Base-by-base conservation (phyloP, 352 stramenopile species). In the Globisporangium radiosum region DNA sequence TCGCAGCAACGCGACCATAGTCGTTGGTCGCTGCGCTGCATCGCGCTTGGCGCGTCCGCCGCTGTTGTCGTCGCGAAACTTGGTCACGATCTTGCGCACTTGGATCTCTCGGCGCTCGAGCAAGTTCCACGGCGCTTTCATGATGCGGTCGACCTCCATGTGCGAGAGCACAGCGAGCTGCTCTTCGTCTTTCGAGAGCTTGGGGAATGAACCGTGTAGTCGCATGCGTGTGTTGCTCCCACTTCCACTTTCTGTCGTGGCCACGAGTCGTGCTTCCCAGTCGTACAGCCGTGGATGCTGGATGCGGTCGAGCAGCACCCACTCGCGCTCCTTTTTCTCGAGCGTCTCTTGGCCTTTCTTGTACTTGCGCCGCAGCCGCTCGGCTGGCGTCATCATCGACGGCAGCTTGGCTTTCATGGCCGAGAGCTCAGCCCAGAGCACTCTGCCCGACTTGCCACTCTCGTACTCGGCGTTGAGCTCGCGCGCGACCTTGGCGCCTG, bases 291-390 rank as follows among this genome's bases (percentile, higher is more conserved):
- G 66, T 7, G 83, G 81, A 33, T 88, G 69, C 8, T 85, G 56
- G 40, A 91, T 85, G 10, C 83, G 78, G 58, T 93, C 83, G 1
- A 93, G 56, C 4, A 93, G 14, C 6, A 93, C 62, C 83, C 83
- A 93, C 62, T 88, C 78, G 37, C 83, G 75, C 65, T 93, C 83
- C 47, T 79, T 85, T 59, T 89, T 87, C 37, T 88, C 72, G 3
- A 93, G 59, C 19, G 67, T 57, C 5, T 87, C 75, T 10, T 60
- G 57, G 3, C 70, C 76, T 58, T 86, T 90, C 56, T 89, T 93
- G 77, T 93, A 93, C 50, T 93, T 93, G 8, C 83, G 77, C 4
- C 83, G 70, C 19, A 93, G 60, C 13, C 79, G 66, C 58, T 93
- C 78, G 0, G 81, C 78, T 0, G 81, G 75, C 9, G 81, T 89